These are phyloP conservation scores for Neltuma alba DNA, from an alignment of 306 rosid species.

Conservation along the genomic window DNA sequence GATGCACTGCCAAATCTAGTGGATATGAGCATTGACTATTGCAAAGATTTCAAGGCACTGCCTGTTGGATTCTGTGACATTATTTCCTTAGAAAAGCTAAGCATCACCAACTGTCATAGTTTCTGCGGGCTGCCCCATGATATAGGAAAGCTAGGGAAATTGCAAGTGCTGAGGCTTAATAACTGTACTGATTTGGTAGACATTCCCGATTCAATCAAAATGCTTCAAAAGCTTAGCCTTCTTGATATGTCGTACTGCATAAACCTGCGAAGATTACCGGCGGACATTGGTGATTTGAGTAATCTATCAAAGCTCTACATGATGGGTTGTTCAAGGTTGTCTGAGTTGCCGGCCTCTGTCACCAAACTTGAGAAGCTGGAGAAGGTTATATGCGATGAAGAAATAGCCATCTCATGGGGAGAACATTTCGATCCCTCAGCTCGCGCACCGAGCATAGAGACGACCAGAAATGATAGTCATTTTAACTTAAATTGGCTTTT, in stretches of 20 bases:
- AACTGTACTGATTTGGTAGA: constrained; percentile 40
- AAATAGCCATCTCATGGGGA: constrained; percentile 36
- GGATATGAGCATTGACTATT: constrained; percentile 52
- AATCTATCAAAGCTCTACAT: constrained; percentile 44
- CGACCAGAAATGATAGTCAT: constrained; percentile 29
- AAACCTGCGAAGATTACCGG: constrained; percentile 36
- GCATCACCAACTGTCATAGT: constrained; percentile 53
- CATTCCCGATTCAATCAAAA: constrained; percentile 32
- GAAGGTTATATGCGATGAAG: constrained; percentile 49
- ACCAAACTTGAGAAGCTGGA: constrained; percentile 22
- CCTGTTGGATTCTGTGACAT: constrained; percentile 42
- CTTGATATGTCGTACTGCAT: constrained; percentile 50
- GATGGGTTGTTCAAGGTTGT: constrained; percentile 43
- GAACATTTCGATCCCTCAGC: background rate
- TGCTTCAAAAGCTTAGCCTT: constrained; percentile 35
- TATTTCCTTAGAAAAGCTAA: constrained; percentile 40
- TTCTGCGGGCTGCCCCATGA: constrained; percentile 40
- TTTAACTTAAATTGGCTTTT: constrained; percentile 45
- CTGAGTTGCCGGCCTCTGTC: constrained; percentile 36
- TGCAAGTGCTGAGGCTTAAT: constrained; percentile 48
- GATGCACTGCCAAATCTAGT: constrained; percentile 47
- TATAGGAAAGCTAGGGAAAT: constrained; percentile 39
- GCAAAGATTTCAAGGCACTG: constrained; percentile 45
- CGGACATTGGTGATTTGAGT: constrained; percentile 44
- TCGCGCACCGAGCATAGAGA: constrained; percentile 31